Evolutionary conservation across 805 yeast genomes (phyloP).

Genomic region (Candida michaelii): DNA sequence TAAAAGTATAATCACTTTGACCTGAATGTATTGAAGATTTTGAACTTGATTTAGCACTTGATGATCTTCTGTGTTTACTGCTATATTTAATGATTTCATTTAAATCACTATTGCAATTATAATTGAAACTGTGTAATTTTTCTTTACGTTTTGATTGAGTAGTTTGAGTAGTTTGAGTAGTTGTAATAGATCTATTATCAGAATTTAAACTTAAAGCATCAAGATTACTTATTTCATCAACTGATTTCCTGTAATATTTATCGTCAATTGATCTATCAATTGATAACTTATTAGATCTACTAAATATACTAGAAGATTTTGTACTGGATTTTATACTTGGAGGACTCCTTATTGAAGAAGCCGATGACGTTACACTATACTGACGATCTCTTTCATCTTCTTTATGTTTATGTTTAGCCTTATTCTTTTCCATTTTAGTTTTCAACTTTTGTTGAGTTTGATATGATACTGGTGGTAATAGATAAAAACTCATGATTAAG

Average conservation of each 20-base stretch:
- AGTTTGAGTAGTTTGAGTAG: not conserved
- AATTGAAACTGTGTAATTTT: slow-evolving; percentile 14
- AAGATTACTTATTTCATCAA: slow-evolving; percentile 14
- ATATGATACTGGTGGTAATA: slow-evolving; percentile 40
- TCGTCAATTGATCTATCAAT: not conserved
- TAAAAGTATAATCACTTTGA: slow-evolving; percentile 1
- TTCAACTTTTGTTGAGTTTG: slow-evolving; percentile 41
- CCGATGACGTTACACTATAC: slow-evolving; percentile 3
- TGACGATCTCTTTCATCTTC: slow-evolving; percentile 5
- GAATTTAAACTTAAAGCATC: slow-evolving; percentile 13
- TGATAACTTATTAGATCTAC: not conserved
- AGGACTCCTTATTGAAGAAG: slow-evolving; percentile 5
- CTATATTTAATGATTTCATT: slow-evolving; percentile 18
- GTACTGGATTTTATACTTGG: slow-evolving; percentile 7
- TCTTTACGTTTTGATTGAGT: slow-evolving; percentile 1
- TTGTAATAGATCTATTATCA: not conserved
- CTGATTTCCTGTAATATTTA: not conserved
- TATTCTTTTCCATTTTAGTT: slow-evolving; percentile 14
- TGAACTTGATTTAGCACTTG: slow-evolving; percentile 1
- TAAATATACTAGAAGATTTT: slow-evolving; percentile 4
- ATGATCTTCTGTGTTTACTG: slow-evolving; percentile 11
- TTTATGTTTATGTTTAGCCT: slow-evolving; percentile 1
- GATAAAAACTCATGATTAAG: slow-evolving; percentile 33
- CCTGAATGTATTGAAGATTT: slow-evolving; percentile 6
- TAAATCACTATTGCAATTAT: slow-evolving; percentile 14